A percentile compares a stretch with the other conserved stretches of the same genome.
Evolutionary conservation across 208 protist species (phyloP).

Genomic region (Tritrichomonas foetus): DNA sequence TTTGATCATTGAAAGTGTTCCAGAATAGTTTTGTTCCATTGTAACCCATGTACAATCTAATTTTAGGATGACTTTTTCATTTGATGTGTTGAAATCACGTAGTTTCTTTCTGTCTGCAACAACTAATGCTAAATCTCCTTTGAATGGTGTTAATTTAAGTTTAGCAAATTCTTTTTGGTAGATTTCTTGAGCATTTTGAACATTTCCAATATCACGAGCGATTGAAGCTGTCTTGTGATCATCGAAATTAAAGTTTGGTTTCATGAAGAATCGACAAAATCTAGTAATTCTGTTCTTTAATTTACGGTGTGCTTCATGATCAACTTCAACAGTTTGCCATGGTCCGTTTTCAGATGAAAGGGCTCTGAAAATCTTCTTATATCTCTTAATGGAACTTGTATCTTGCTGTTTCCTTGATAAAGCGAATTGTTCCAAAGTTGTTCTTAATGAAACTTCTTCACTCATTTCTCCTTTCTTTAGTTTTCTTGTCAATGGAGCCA

Average conservation of each 20-base stretch:
- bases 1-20: not conserved
- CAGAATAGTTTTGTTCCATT: not conserved
- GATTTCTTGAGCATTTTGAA: not conserved
- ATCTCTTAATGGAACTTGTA: not conserved
- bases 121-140: not conserved
- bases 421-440: not conserved
- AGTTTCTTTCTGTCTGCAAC: not conserved
- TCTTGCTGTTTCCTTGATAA: not conserved
- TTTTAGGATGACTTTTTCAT: not conserved
- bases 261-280: not conserved
- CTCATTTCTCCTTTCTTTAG: no score
- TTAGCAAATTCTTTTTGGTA: not conserved
- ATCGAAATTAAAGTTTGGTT: not conserved
- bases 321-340: not conserved
- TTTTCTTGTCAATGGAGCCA: no score
- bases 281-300: not conserved
- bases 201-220: not conserved
- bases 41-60: not conserved
- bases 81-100: not conserved
- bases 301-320: not conserved
- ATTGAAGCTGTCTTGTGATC: conserved; percentile 29
- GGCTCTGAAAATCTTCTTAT: not conserved
- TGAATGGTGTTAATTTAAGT: not conserved
- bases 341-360: not conserved
- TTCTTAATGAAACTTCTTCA: no score